Evolutionary conservation across 2,329 filamentous ascomycete genomes (phyloP), one percentile per base, ranked within the genome.

Genomic region (Neospermospora avenae): DNA sequence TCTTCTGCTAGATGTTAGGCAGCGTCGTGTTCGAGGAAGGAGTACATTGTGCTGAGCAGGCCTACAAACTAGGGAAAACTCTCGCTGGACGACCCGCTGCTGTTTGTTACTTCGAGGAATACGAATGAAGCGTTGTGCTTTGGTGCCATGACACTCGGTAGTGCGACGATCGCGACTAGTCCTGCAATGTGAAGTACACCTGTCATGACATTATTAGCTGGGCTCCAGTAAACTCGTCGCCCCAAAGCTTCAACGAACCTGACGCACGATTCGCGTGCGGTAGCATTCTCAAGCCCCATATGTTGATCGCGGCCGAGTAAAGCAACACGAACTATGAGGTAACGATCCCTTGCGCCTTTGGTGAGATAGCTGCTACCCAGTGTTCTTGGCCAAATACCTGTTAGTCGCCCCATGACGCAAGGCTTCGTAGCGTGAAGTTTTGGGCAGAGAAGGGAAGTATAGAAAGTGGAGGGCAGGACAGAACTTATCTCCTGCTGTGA

Each of bases 331-430:
- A 72, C 74, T 75, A 78, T 1, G 75, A 73, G 2, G 75, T 73
- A 3, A 73, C 65, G 4, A 72, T 69, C 56, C 71, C 72, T 13
- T 72, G 72, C 0, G 70, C 71, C 3, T 62, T 51, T 0, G 81
- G 78, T 2, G 78, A 79, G 57, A 84, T 77, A 64, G 82, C 78
- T 0, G 78, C 81, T 0, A 84, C 81, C 81, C 82, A 85, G 67
- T 84, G 81, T 63, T 85, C 86, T 71, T 86, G 82, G 8, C 83
- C 83, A 76, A 45, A 16, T 34, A 14, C 8, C 7, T 34, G 52
- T 61, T 34, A 64, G 56, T 14, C 4, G n/a, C 4, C 14, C 24
- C 31, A 6, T n/a, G 14, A 41, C 16, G 10, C 11, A n/a, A 20
- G 11, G 39, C n/a, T 20, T 18, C n/a, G n/a, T 42, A 18, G 6